Base-by-base conservation (phyloP, 139 green algal genomes). In the Coccomyxa sp. region DNA sequence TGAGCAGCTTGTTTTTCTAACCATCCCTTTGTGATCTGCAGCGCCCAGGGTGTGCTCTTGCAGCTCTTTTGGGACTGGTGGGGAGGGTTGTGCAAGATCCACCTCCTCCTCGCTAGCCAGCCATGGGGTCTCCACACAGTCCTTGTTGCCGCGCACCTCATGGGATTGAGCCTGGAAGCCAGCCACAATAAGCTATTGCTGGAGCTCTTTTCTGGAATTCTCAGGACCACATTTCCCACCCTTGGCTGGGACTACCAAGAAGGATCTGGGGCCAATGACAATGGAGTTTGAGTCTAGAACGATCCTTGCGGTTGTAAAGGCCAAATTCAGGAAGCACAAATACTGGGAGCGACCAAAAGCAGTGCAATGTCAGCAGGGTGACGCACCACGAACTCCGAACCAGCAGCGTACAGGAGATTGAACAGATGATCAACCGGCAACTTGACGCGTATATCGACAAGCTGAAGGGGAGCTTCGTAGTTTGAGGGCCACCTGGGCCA, bases 71-170 rank as follows among this genome's bases (percentile, higher is more conserved):
- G 38, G 38, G 38, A 51, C 38, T 51, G 38, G 38, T 51, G 38
- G 38, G 38, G 38, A 51, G 31, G 63, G 75, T 28, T 30, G 51
- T 32, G 59, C 23, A 58, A 45, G 79, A 58, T 66, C 76, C 30
- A 87, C 59, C 58, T 85, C 88, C 25, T 79, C 81, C 12, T 45
- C 67, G 45, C 30, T 31, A 4, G 76, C 31, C 23, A 82, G 0
- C 88, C 88, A 91, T 1, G 57, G 31, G 4, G 81, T 90, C n/a
- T 82, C 80, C 57, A 68, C 32, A 66, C 82, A 88, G 18, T 91
- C 85, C 32, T 88, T 87, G 76, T 90, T 86, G 15, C 84, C 82
- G 1, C 63, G 32, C 11, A 77, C 84, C 63, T 90, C 88, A 13
- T 90, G 83, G 27, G 81, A 82, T n/a, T 79, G 68, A 21, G 76